phyloP scores from a whole-genome alignment of 345 rosid genomes.

The Salix caprea region DNA sequence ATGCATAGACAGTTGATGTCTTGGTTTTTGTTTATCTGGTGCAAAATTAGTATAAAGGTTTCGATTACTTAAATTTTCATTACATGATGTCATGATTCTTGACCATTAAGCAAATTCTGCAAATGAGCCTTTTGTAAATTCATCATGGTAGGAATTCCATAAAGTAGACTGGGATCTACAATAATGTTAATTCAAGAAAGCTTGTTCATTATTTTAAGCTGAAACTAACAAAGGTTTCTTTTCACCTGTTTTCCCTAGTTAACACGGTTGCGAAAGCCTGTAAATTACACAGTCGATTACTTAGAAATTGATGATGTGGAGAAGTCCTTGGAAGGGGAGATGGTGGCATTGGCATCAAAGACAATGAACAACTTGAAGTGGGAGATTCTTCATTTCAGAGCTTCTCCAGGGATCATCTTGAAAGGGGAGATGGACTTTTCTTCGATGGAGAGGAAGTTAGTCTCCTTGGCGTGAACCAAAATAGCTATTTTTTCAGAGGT shows the following conservation, averaged over 20 bases:
- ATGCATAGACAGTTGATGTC: no score
- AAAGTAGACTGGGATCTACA: not conserved
- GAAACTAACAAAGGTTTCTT: not conserved
- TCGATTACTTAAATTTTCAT: no score
- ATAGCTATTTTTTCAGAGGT: no score
- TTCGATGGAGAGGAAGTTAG: no score
- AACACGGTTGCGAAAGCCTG: constrained; percentile 54
- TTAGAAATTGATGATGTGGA: constrained; percentile 41
- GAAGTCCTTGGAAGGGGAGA: constrained; percentile 21
- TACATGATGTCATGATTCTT: no score
- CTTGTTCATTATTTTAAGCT: not conserved
- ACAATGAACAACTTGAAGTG: constrained; percentile 17
- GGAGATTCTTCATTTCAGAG: constrained; percentile 17
- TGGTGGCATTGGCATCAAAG: constrained; percentile 5
- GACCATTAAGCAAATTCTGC: no score
- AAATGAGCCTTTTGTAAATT: not conserved
- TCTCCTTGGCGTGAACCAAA: no score
- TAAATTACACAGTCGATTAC: constrained; percentile 35
- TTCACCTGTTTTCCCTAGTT: constrained; percentile 39
- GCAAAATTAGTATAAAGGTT: no score
- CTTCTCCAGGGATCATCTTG: no score
- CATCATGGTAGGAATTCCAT: not conserved
- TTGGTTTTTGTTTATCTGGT: no score
- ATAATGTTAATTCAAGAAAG: not conserved
- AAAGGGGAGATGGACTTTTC: no score